Evolutionary conservation across 2,329 filamentous ascomycete genomes (phyloP).

Genomic region (Neonectria coccinea): DNA sequence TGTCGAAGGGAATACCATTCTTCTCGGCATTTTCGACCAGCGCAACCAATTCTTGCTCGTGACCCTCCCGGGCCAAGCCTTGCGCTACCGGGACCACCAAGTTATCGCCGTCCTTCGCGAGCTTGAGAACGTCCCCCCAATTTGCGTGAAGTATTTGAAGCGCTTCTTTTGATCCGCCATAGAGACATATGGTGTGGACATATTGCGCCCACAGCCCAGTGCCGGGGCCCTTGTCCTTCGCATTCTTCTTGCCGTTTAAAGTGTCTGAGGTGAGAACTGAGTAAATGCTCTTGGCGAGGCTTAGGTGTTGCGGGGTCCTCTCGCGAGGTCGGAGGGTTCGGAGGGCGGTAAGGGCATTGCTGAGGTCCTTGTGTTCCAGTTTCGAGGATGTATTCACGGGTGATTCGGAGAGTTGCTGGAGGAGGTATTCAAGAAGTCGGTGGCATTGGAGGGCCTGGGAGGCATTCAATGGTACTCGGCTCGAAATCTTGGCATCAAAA

Average conservation of each 20-base stretch:
- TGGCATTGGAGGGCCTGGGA: conserved; percentile 71
- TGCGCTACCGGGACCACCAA: conserved; percentile 50
- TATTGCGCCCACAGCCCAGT: conserved; percentile 48
- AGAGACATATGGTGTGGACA: conserved; percentile 60
- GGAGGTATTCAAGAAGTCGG: conserved; percentile 72
- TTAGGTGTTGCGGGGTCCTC: conserved; percentile 58
- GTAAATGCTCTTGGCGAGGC: conserved; percentile 60
- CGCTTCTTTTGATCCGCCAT: conserved; percentile 67
- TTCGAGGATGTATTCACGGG: conserved; percentile 42
- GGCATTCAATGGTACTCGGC: conserved; percentile 67
- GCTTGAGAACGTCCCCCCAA: conserved; percentile 42
- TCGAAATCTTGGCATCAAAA: conserved; percentile 66
- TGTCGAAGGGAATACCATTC: conserved; percentile 58
- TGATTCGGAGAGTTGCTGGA: conserved; percentile 40
- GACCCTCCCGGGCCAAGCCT: conserved; percentile 72
- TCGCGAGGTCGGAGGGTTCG: conserved; percentile 56
- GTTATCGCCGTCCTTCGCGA: conserved; percentile 39
- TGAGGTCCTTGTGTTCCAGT: conserved; percentile 48
- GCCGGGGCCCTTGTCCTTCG: conserved; percentile 20
- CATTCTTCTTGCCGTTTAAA: conserved; percentile 31
- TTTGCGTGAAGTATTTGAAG: conserved; percentile 54
- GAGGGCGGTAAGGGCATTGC: conserved; percentile 59
- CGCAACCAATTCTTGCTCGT: conserved; percentile 68
- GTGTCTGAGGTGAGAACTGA: conserved; percentile 39
- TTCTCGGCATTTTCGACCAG: conserved; percentile 65